Evolutionary conservation across 73 alveolate species (phyloP).

Genomic region (Loxodes magnus): DNA sequence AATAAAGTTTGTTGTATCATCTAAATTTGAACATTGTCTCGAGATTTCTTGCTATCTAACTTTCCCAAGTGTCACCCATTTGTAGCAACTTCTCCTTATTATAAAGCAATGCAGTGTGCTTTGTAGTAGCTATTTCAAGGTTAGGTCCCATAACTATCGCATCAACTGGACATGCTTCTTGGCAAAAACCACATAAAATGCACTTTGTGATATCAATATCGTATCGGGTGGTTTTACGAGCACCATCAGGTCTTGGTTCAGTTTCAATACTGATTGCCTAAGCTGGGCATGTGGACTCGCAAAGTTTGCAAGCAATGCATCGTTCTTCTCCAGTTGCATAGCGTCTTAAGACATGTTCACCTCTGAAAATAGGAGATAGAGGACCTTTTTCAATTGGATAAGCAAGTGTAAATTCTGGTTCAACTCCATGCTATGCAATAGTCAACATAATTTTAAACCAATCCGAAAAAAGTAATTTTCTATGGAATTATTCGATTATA

Average conservation of each 20-base stretch:
- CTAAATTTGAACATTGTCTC: conserved; percentile 45
- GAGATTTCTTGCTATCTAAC: conserved; percentile 72
- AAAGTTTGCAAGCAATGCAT: conserved; percentile 84
- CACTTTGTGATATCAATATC: conserved; percentile 86
- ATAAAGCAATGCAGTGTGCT: conserved; percentile 62
- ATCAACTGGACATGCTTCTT: conserved; percentile 91
- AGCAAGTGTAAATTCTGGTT: conserved; percentile 56
- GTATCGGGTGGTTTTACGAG: conserved; percentile 75
- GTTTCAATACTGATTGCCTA: conserved; percentile 74
- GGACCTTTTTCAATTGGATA: conserved; percentile 89
- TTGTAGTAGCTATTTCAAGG: conserved; percentile 56
- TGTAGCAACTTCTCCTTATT: conserved; percentile 68
- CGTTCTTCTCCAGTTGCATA: conserved; percentile 89
- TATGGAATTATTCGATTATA: too few relatives aligned
- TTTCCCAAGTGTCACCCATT: conserved; percentile 85
- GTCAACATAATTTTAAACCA: conserved; percentile 1
- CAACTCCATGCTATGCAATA: conserved; percentile 22
- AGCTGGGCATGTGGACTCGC: conserved; percentile 87
- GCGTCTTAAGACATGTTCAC: conserved; percentile 86
- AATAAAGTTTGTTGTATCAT: too few relatives aligned
- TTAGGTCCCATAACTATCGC: conserved; percentile 76
- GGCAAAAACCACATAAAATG: conserved; percentile 78
- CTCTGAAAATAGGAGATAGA: conserved; percentile 74
- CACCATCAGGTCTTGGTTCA: conserved; percentile 86
- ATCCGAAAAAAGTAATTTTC: too few relatives aligned